phyloP scores from a whole-genome alignment of 257 asterid genomes.

The Lithospermum erythrorhizon region DNA sequence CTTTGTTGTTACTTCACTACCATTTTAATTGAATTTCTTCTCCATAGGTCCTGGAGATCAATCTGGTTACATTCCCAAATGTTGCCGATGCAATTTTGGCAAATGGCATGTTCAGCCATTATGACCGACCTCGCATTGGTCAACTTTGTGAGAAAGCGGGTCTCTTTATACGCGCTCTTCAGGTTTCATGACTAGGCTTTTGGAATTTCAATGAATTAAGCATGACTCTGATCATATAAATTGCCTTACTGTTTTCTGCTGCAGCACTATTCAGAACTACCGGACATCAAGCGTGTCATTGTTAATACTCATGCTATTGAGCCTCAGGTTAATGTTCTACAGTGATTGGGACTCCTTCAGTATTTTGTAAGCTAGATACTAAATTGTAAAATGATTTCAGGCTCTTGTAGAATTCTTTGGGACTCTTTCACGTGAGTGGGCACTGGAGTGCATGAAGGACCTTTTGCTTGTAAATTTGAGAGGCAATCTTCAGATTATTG shows the following conservation, averaged over 20 bases:
- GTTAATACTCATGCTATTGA: constrained; percentile 99
- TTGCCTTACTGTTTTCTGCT: constrained; percentile 1
- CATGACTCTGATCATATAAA: background rate
- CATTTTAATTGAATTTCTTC: constrained; percentile 10
- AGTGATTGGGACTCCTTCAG: constrained; percentile 1
- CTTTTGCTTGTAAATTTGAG: constrained; percentile 77
- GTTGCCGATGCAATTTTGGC: constrained; percentile 99
- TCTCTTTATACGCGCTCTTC: constrained; percentile 89
- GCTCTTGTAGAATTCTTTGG: constrained; percentile 91
- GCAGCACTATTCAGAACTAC: constrained; percentile 89
- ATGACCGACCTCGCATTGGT: constrained; percentile 89
- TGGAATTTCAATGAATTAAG: background rate
- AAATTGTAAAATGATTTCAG: constrained; percentile 30
- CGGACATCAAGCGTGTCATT: constrained; percentile 95
- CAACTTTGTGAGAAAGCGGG: constrained; percentile 98
- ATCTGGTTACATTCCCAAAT: constrained; percentile 88
- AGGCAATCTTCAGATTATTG: constrained; percentile 96
- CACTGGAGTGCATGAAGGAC: constrained; percentile 95
- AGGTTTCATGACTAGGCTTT: constrained; percentile 34
- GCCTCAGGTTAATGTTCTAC: constrained; percentile 67
- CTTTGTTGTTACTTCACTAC: background rate
- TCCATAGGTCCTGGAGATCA: constrained; percentile 87
- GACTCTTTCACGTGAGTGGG: constrained; percentile 89
- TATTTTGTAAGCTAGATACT: constrained; percentile 7
- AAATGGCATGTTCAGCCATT: constrained; percentile 96